Evolutionary conservation across 2,329 filamentous ascomycete genomes (phyloP), one percentile per base, ranked within the genome.

Genomic region (Huntiella omanensis): DNA sequence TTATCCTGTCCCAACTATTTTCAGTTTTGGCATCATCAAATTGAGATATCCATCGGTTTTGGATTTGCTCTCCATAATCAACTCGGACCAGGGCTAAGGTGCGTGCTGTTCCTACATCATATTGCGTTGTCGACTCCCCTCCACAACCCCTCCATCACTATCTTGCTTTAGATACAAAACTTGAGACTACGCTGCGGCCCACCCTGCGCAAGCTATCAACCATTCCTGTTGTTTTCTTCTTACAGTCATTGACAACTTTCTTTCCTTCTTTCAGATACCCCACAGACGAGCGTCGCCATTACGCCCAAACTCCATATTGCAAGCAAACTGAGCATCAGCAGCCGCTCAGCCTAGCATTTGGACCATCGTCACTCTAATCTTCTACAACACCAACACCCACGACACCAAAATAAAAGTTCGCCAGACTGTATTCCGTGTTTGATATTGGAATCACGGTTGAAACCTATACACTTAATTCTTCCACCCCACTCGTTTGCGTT

Each of bases 241-340:
- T 36, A 38, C 33, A 19, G 40, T 45, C 33, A 46, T 16, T 46
- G n/a, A 40, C 28, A 33, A 34, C 35, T 40, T 40, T 38, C 28
- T 39, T n/a, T 44, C 16, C 22, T 33, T 19, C 36, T 41, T 40
- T 40, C 44, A 42, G 44, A 49, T 49, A 49, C 48, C 48, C 44
- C 39, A 35, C 28, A 37, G 45, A 43, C 48, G 40, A 34, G 41
- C 19, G 22, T 28, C 22, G 7, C 22, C 22, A 33, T 19, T 33
- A 40, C 40, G 17, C 16, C 46, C 13, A 38, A 35, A 41, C 28
- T 28, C 22, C 22, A 28, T 28, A 28, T 28, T 28, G 22, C 22
- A 28, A 28, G 22, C 8, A 7, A 28, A 28, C 36, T 46, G 40
- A 40, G 35, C 34, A 45, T 33, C 33, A 43, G 35, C 48, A 41